Percentiles rank a stretch among this genome's conserved stretches.
These are phyloP conservation scores for Boletus coccyginus DNA, from an alignment of 768 basidiomycete genomes.

Conservation along the genomic window DNA sequence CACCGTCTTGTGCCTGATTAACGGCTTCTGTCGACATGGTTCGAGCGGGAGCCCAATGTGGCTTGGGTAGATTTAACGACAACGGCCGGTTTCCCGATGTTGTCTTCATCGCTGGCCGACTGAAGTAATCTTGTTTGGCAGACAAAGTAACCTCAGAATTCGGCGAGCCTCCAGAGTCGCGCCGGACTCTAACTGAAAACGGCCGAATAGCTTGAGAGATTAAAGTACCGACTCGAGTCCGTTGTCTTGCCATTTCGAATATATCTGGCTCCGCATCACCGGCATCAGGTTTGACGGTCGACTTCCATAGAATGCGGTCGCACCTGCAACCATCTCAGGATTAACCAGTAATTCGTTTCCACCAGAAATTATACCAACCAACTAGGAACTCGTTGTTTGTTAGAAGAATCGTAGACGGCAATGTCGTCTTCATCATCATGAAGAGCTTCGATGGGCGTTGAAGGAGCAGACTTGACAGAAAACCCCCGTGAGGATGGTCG, in stretches of 20 bases:
- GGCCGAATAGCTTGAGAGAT: conserved; percentile 55
- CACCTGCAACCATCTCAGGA: conserved; percentile 49
- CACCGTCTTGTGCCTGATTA: conserved; percentile 6
- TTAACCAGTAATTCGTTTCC: conserved; percentile 1
- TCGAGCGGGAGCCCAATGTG: conserved; percentile 14
- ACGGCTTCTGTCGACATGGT: conserved; percentile 31
- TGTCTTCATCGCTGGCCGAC: conserved; percentile 15
- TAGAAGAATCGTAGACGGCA: conserved; percentile 78
- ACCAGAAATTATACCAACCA: conserved; percentile 49
- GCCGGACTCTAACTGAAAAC: conserved; percentile 36
- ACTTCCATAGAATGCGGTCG: conserved; percentile 82
- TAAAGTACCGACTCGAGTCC: conserved; percentile 52
- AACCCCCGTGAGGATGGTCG: conserved; percentile 28
- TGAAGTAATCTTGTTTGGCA: conserved; percentile 22
- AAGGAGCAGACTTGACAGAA: conserved; percentile 29
- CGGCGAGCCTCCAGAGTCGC: conserved; percentile 36
- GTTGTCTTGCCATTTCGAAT: conserved; percentile 31
- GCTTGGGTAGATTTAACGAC: conserved; percentile 21
- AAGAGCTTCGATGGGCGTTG: conserved; percentile 35
- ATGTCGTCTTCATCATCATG: conserved; percentile 43
- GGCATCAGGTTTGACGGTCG: conserved; percentile 53
- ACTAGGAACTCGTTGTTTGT: conserved; percentile 80
- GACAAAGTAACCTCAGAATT: conserved; percentile 21
- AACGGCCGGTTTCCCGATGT: conserved; percentile 15
- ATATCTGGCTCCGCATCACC: conserved; percentile 40